Conservation (phyloP, 2,329 filamentous ascomycete species). For the Phaeosphaeriaceae sp. region DNA sequence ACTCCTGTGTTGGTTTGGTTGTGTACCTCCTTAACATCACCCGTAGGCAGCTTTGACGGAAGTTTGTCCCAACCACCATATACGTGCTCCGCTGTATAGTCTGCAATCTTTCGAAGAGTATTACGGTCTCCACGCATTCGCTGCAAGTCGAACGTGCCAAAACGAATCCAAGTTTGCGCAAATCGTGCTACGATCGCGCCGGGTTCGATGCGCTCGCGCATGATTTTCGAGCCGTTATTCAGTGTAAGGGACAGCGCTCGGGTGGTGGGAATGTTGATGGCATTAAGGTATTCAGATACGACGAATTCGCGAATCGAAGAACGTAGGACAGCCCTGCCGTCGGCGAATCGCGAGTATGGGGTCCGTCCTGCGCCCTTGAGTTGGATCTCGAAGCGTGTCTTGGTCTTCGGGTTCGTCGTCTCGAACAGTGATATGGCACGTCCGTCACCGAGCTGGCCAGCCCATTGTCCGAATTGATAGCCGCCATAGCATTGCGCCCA, state of each 20-base stretch:
- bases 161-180: conserved; percentile 87
- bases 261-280: conserved; percentile 84
- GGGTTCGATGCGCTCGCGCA: conserved; percentile 82
- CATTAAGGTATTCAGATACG: conserved; percentile 87
- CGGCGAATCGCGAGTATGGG: conserved; percentile 94
- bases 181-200: conserved; percentile 93
- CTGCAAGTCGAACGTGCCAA: conserved; percentile 96
- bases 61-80: conserved; percentile 88
- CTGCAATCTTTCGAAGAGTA: conserved; percentile 76
- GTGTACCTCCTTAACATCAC: conserved; percentile 59
- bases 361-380: conserved; percentile 93
- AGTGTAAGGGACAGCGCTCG: conserved; percentile 85
- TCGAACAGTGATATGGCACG: conserved; percentile 95
- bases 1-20: conserved; percentile 58
- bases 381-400: conserved; percentile 85
- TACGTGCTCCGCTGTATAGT: conserved; percentile 87
- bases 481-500: conserved; percentile 99
- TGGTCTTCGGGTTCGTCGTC: conserved; percentile 75
- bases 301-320: conserved; percentile 95
- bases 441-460: conserved; percentile 93
- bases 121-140: conserved; percentile 80
- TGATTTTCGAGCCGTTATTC: conserved; percentile 66
- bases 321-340: conserved; percentile 90
- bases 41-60: conserved; percentile 63
- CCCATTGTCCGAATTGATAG: conserved; percentile 78